A percentile compares a stretch with the other conserved stretches of the same genome.
Conservation (phyloP, 2,329 filamentous ascomycete species). For the Penicillium sp. region DNA sequence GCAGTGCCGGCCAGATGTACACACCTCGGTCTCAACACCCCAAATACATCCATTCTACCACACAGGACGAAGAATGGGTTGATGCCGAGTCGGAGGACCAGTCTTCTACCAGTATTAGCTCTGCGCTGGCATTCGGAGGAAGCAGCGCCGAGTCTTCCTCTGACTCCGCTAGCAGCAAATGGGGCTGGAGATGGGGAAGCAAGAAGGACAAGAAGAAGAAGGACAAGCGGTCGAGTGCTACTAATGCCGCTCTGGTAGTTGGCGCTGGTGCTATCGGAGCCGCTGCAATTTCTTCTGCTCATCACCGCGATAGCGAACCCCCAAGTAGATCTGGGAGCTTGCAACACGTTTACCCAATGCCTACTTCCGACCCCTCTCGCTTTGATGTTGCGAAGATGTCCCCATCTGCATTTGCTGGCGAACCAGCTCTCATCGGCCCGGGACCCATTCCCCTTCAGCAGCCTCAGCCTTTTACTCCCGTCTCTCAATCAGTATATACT, state of each 20-base stretch:
- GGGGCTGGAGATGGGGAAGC: conserved; percentile 61
- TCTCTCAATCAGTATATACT: conserved; percentile 66
- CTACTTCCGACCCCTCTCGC: conserved; percentile 62
- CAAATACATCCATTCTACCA: conserved; percentile 29
- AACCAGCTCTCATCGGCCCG: conserved; percentile 47
- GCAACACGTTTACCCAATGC: conserved; percentile 63
- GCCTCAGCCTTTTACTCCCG: conserved; percentile 73
- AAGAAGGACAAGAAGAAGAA: conserved; percentile 44
- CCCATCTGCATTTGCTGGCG: conserved; percentile 21
- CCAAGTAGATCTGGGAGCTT: conserved; percentile 47
- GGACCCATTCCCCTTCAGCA: conserved; percentile 73
- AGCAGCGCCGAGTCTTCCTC: conserved; percentile 55
- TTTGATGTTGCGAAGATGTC: conserved; percentile 54
- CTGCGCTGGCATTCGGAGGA: conserved; percentile 61
- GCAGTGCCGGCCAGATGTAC: conserved; percentile 37
- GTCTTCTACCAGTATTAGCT: conserved; percentile 53
- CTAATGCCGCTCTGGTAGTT: conserved; percentile 38
- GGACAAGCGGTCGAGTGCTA: conserved; percentile 28
- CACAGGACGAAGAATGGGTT: conserved; percentile 56
- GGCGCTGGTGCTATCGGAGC: conserved; percentile 45
- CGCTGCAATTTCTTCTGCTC: conserved; percentile 41
- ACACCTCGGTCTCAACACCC: conserved; percentile 29
- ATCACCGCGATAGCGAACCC: conserved; percentile 30
- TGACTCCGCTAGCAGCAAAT: conserved; percentile 56
- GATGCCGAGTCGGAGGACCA: conserved; percentile 54